Percentiles rank a stretch among this genome's conserved stretches.
Evolutionary conservation across 371 early-diverging fungal genomes (phyloP).

Genomic region (Mortierella sp.): DNA sequence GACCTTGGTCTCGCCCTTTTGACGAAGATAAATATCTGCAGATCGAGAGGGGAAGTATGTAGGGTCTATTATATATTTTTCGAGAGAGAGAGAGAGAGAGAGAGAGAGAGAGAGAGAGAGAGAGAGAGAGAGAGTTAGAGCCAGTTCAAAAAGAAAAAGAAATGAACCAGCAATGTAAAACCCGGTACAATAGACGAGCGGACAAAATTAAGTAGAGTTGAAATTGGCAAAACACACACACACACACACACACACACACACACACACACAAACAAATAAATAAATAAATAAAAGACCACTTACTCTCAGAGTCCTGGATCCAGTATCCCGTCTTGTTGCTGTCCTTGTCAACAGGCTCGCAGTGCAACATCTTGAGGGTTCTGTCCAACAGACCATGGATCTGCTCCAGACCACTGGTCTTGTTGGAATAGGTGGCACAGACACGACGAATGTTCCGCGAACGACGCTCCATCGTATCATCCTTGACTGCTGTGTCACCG

Average conservation of each 20-base stretch:
- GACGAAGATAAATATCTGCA: conserved; percentile 84
- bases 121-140: not conserved
- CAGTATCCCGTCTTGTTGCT: conserved; percentile 74
- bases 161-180: too few relatives aligned
- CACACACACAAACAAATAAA: too few relatives aligned
- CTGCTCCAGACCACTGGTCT: conserved; percentile 92
- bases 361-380: conserved; percentile 85
- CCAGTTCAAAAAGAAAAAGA: too few relatives aligned
- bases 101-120: not conserved
- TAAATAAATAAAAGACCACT: conserved; percentile 25
- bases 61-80: conserved; percentile 61
- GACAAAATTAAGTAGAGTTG: too few relatives aligned
- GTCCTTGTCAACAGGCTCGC: conserved; percentile 57
- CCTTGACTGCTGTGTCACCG: conserved; percentile 95
- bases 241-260: too few relatives aligned
- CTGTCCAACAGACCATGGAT: conserved; percentile 95
- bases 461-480: conserved; percentile 80
- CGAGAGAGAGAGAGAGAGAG: too few relatives aligned
- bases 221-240: too few relatives aligned
- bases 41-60: conserved; percentile 95
- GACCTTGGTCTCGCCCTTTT: conserved; percentile 59
- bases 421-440: conserved; percentile 89
- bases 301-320: conserved; percentile 82
- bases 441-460: conserved; percentile 94
- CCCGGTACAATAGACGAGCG: too few relatives aligned